Percentiles rank a stretch among this genome's conserved stretches.
Evolutionary conservation across 2,329 filamentous ascomycete genomes (phyloP).

Genomic region (Paramyrothecium sp.): DNA sequence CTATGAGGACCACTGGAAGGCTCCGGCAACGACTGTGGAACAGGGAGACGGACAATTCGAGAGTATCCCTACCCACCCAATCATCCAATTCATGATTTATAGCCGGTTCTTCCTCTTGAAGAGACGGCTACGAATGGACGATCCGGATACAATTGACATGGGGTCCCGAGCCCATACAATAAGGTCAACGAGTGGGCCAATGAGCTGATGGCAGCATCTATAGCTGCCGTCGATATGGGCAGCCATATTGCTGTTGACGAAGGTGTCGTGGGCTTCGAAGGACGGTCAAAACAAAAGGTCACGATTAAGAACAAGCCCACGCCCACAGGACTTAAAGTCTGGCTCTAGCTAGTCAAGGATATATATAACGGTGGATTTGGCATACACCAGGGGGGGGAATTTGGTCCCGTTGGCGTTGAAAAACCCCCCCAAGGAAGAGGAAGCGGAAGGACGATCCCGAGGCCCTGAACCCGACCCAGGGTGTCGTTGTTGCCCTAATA

Average conservation of each 20-base stretch:
- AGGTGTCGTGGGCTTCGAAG: not conserved
- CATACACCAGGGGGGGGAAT: too few species aligned
- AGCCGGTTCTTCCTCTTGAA: not conserved
- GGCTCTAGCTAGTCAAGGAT: not conserved
- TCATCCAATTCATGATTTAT: not conserved
- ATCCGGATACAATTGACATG: not conserved
- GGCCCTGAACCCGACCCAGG: slow-evolving; percentile 8
- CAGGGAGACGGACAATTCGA: too few species aligned
- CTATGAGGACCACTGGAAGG: too few species aligned
- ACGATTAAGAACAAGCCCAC: not conserved
- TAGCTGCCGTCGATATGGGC: too few species aligned
- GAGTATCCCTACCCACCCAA: not conserved
- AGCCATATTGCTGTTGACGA: not conserved
- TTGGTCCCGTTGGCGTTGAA: too few species aligned
- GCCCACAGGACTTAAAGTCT: not conserved
- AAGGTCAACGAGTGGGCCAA: too few species aligned
- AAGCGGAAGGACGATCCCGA: too few species aligned
- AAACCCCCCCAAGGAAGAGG: too few species aligned
- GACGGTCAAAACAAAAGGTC: not conserved
- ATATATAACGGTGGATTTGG: not conserved
- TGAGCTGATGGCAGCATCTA: too few species aligned
- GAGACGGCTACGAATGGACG: not conserved
- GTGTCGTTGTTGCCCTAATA: slow-evolving; percentile 12
- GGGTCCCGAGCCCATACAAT: not conserved
- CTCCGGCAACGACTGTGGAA: too few species aligned